Conservation (phyloP, 495 filamentous ascomycete species). For the Neurospora tetrasperma region DNA sequence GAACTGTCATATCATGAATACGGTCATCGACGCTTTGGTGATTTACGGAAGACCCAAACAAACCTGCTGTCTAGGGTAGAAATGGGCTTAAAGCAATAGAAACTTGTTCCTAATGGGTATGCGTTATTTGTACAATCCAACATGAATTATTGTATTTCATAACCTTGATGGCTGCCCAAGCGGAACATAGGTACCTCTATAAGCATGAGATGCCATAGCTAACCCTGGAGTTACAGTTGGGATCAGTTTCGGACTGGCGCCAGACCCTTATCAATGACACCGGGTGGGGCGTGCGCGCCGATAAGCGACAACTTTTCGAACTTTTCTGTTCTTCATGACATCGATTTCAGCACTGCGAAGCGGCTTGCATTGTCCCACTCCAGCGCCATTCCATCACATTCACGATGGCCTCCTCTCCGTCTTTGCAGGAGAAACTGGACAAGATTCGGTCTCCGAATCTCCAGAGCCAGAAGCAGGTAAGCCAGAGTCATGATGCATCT, state of each 20-base stretch:
- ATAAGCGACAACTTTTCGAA: constrained; percentile 23
- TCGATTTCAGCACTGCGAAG: constrained; percentile 4
- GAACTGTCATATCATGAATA: not conserved
- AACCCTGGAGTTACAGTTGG: not conserved
- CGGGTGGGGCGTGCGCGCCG: constrained; percentile 13
- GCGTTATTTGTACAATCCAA: not conserved
- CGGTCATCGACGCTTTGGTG: not conserved
- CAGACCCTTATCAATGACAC: constrained; percentile 17
- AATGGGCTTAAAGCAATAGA: not conserved
- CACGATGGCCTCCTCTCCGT: constrained; percentile 43
- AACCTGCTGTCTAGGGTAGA: not conserved
- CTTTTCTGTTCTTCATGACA: constrained; percentile 19
- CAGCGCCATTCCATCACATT: constrained; percentile 7
- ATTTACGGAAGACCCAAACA: not conserved
- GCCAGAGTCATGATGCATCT: constrained; percentile 11
- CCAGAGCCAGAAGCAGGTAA: constrained; percentile 86
- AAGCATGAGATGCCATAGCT: not conserved
- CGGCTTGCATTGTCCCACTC: constrained; percentile 12
- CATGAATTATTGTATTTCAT: not conserved
- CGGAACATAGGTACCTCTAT: not conserved
- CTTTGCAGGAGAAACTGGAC: constrained; percentile 81
- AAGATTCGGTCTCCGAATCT: constrained; percentile 95
- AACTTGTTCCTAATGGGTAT: not conserved
- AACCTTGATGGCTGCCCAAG: not conserved
- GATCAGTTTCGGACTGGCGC: not conserved